Evolutionary conservation across 371 early-diverging fungal genomes (phyloP).

Genomic region (Apophysomyces trapeziformis): DNA sequence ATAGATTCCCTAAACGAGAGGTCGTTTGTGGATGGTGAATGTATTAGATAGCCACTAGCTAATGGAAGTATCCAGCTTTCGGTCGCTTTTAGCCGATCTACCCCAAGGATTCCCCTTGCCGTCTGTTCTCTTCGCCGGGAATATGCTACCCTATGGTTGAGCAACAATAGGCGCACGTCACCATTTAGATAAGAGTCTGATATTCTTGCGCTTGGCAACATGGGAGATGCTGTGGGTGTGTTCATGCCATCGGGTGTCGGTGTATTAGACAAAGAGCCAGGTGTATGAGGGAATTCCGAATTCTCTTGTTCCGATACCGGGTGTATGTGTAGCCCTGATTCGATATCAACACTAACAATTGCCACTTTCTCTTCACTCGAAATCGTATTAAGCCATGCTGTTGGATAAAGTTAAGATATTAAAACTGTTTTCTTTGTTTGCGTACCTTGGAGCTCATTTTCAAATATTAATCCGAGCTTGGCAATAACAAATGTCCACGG

Average conservation of each 20-base stretch:
- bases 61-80: constrained; percentile 62
- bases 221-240: constrained; percentile 25
- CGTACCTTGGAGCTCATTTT: constrained; percentile 41
- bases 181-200: constrained; percentile 16
- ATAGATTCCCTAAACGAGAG: constrained; percentile 52
- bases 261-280: constrained; percentile 29
- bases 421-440: neutral
- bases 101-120: constrained; percentile 31
- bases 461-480: constrained; percentile 51
- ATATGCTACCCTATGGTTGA: constrained; percentile 64
- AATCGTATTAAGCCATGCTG: constrained; percentile 48
- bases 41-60: constrained; percentile 64
- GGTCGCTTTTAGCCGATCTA: constrained; percentile 12
- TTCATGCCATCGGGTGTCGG: constrained; percentile 29
- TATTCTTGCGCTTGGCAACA: neutral
- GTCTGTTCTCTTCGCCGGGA: constrained; percentile 45
- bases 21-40: constrained; percentile 30
- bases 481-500: constrained; percentile 51
- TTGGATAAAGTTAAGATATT: neutral
- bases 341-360: constrained; percentile 56
- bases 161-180: constrained; percentile 53
- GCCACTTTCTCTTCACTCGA: constrained; percentile 41
- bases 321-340: constrained; percentile 47
- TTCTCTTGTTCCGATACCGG: constrained; percentile 7
- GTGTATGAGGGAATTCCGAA: constrained; percentile 28